Evolutionary conservation across 2,329 filamentous ascomycete species (phyloP), one percentile per base, ranked within the genome.

Genomic region (Rutstroemia sp.): DNA sequence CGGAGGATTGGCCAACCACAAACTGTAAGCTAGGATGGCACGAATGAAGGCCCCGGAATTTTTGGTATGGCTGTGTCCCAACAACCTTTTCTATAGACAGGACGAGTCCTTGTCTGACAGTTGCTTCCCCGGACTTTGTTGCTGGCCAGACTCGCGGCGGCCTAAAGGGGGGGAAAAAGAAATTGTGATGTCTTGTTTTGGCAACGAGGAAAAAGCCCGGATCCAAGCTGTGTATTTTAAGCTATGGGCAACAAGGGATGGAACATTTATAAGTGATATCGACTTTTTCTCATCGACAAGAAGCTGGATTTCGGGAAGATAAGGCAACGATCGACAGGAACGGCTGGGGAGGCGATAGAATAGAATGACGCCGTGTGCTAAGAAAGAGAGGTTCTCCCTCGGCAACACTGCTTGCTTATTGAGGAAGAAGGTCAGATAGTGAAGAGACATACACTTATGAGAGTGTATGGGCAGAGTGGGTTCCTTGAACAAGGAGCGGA

Each of bases 301-400:
- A 23, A 34, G 30, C 17, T 27, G 25, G 37, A 41, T 17, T 21
- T n/a, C n/a, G 23, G 39, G 52, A 54, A 23, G 52, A 54, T 49
- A 34, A 23, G 25, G 52, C 30, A 54, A 46, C 38, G 52, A 55
- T 55, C 53, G 46, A 51, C 47, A 55, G 53, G 53, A 51, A 55
- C 53, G 34, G 37, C 46, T 25, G 27, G 38, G 46, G 27, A 17
- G 52, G 52, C 34, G 50, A 34, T 37, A 27, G 41, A 50, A 41
- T 37, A 27, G 41, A 50, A 10, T 49, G n/a, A 12, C 46, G 16
- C 19, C 37, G 21, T 21, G 4, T 23, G 30, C 34, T 27, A 21
- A 50, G 47, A n/a, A 42, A 42, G 25, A 44, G 17, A 44, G 46
- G 21, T 21, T 23, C 17, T 34, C 34, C 23, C 52, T 54, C 34